These are phyloP conservation scores for Peribolospora kevripleyi DNA, from an alignment of 768 basidiomycete genomes.

Conservation along the genomic window DNA sequence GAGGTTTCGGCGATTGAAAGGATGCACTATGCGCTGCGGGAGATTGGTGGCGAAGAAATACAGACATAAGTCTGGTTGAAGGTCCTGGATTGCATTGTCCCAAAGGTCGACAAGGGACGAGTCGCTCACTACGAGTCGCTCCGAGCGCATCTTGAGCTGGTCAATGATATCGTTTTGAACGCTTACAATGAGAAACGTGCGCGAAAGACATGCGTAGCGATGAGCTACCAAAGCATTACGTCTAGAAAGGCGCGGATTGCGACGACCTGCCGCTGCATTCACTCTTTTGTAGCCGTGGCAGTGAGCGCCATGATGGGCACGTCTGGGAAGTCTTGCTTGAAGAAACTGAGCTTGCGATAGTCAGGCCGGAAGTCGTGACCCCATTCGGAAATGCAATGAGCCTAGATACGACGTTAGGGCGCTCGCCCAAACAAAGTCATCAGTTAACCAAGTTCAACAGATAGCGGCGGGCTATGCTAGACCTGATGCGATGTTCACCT, in stretches of 20 bases:
- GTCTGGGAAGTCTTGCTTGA: constrained; percentile 15
- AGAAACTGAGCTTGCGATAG: constrained; percentile 18
- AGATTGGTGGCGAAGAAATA: constrained; percentile 12
- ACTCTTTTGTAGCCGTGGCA: constrained; percentile 17
- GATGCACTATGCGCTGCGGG: constrained; percentile 11
- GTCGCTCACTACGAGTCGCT: background rate
- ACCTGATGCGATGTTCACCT: constrained; percentile 9
- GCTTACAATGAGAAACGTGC: background rate
- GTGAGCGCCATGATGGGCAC: constrained; percentile 21
- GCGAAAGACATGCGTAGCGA: too few relatives aligned
- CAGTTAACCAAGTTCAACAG: too few relatives aligned
- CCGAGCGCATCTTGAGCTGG: constrained; percentile 13
- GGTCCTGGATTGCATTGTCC: too few relatives aligned
- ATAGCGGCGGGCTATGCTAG: too few relatives aligned
- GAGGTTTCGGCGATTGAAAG: constrained; percentile 19
- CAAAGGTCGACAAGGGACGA: too few relatives aligned
- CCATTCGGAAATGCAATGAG: constrained; percentile 21
- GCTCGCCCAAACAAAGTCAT: too few relatives aligned
- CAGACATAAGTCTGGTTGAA: too few relatives aligned
- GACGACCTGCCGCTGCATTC: too few relatives aligned
- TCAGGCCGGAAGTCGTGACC: constrained; percentile 16
- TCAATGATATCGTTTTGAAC: constrained; percentile 18
- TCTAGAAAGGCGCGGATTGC: background rate
- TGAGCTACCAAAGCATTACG: background rate
- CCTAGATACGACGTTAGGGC: constrained; percentile 7